Evolutionary conservation across 176 grass and related monocot genomes (phyloP).

Genomic region (sorghum (Sorghum bicolor)): DNA sequence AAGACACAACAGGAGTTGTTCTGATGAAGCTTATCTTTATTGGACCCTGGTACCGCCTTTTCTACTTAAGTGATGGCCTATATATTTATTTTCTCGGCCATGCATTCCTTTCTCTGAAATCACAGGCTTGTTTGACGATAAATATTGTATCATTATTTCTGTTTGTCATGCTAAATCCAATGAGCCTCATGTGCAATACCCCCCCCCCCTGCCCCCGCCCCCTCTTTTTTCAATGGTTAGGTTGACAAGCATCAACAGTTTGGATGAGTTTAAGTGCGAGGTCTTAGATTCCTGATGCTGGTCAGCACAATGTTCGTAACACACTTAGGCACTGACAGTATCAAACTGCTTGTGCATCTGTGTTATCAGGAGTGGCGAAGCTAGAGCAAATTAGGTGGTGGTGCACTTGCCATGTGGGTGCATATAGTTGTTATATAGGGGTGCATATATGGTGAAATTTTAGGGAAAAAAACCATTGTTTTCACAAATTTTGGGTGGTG

Average conservation of each 20-base stretch:
- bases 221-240: background rate
- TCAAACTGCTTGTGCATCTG: background rate
- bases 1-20: slow-evolving; percentile 67
- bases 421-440: no score
- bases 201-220: no score
- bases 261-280: background rate
- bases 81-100: background rate
- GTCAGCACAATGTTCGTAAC: background rate
- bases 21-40: slow-evolving; percentile 69
- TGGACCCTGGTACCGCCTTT: slow-evolving; percentile 55
- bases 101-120: background rate
- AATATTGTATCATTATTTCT: background rate
- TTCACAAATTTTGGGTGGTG: no score
- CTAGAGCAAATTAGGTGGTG: no score
- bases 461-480: no score
- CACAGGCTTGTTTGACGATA: background rate
- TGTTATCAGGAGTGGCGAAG: no score
- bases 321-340: background rate
- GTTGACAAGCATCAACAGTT: background rate
- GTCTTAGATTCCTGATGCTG: background rate
- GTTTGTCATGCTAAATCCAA: background rate
- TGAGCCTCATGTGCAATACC: background rate
- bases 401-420: no score
- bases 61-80: background rate
- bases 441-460: no score